Evolutionary conservation across 148 eudicot genomes (phyloP).

Genomic region (Diospyros kaki): DNA sequence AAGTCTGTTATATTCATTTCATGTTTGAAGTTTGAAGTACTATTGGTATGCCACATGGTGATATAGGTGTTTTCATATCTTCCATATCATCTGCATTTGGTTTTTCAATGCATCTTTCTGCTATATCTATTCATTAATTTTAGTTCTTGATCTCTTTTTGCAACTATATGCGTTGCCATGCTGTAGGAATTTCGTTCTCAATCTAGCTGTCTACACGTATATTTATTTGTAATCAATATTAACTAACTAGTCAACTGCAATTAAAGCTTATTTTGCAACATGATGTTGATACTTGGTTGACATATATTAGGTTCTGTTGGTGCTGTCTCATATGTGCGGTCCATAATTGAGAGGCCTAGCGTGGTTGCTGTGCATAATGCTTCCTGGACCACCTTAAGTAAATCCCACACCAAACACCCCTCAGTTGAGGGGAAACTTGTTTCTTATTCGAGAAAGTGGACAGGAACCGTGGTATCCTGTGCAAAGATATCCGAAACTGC

Average conservation of each 20-base stretch:
- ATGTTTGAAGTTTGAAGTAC: background rate
- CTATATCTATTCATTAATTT: too few relatives aligned
- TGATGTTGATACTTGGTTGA: conserved; percentile 4
- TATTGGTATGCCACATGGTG: background rate
- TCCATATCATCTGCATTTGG: background rate
- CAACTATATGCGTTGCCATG: background rate
- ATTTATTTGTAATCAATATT: background rate
- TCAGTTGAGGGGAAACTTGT: conserved; percentile 31
- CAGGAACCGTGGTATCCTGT: conserved; percentile 41
- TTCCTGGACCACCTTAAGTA: conserved; percentile 23
- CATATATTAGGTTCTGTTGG: conserved; percentile 38
- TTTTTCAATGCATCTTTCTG: background rate
- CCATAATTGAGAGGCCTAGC: conserved; percentile 40
- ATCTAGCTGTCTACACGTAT: background rate
- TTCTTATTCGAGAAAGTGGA: conserved; percentile 34
- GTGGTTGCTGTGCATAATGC: conserved; percentile 23
- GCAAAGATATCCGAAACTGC: conserved; percentile 46
- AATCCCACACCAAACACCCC: conserved; percentile 29
- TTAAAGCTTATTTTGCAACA: background rate
- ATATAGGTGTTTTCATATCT: background rate
- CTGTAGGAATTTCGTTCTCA: background rate
- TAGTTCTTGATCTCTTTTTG: background rate
- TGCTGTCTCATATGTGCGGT: conserved; percentile 29
- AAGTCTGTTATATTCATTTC: background rate
- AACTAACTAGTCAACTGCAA: background rate